Conservation (phyloP, 1,284 basidiomycete genomes). For the Puccinia polysora region DNA sequence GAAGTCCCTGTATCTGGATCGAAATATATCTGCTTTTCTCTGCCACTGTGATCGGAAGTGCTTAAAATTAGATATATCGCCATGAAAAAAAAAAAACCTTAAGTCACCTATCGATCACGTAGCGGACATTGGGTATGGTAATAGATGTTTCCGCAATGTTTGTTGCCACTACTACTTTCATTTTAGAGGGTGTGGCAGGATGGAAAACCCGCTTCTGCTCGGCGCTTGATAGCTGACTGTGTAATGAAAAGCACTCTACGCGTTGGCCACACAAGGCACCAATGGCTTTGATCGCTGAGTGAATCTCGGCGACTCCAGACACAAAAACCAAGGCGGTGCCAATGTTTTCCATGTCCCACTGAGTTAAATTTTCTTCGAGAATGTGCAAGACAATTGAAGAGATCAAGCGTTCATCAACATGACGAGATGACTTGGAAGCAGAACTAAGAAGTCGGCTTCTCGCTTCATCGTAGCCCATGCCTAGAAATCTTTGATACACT, state of each 20-base stretch:
- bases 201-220: conserved; percentile 78
- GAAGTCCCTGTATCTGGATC: conserved; percentile 73
- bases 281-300: conserved; percentile 69
- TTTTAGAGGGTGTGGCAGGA: conserved; percentile 57
- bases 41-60: conserved; percentile 58
- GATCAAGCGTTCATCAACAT: conserved; percentile 43
- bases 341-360: conserved; percentile 59
- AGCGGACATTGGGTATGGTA: conserved; percentile 62
- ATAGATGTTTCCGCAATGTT: conserved; percentile 92
- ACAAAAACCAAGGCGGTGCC: conserved; percentile 75
- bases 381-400: conserved; percentile 53
- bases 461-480: conserved; percentile 26
- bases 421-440: conserved; percentile 13
- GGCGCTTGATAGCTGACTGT: conserved; percentile 78
- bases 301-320: conserved; percentile 56
- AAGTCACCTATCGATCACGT: conserved; percentile 57
- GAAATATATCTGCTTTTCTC: conserved; percentile 82
- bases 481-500: conserved; percentile 6
- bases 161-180: conserved; percentile 84
- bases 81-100: no score
- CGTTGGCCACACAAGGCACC: conserved; percentile 55
- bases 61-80: not conserved
- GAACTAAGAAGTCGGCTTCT: conserved; percentile 23
- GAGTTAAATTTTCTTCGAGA: conserved; percentile 60
- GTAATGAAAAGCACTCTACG: conserved; percentile 71